Evolutionary conservation across 1,284 basidiomycete species (phyloP).

Genomic region (Sporisorium iseilematis-ciliati): DNA sequence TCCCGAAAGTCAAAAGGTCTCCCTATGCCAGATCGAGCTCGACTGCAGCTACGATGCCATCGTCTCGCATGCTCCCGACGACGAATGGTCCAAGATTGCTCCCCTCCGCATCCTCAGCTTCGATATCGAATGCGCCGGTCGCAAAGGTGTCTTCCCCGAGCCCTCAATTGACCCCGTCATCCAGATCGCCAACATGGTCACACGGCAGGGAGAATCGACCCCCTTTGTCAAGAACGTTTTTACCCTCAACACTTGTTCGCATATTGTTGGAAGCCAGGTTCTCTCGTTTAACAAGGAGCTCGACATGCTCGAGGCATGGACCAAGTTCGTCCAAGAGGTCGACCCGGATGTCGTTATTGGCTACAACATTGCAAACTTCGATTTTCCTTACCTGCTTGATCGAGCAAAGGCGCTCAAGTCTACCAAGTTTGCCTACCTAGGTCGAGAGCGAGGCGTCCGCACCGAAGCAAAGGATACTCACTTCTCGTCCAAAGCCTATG

Average conservation of each 20-base stretch:
- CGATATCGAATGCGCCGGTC: slow-evolving; percentile 69
- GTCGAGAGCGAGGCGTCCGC: slow-evolving; percentile 62
- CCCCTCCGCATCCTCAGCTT: slow-evolving; percentile 69
- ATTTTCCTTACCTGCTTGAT: slow-evolving; percentile 69
- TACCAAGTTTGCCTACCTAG: slow-evolving; percentile 65
- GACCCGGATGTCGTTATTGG: slow-evolving; percentile 69
- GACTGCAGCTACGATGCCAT: slow-evolving; percentile 64
- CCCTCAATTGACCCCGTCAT: slow-evolving; percentile 67
- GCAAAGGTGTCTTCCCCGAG: slow-evolving; percentile 69
- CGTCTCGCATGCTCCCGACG: slow-evolving; percentile 63
- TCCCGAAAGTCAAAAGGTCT: slow-evolving; percentile 47
- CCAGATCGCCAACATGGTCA: slow-evolving; percentile 70
- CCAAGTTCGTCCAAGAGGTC: slow-evolving; percentile 65
- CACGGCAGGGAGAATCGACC: slow-evolving; percentile 66
- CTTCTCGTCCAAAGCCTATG: slow-evolving; percentile 70
- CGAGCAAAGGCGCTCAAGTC: slow-evolving; percentile 67
- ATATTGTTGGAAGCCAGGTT: slow-evolving; percentile 68
- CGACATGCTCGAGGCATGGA: slow-evolving; percentile 67
- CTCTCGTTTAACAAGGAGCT: slow-evolving; percentile 64
- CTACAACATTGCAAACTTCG: slow-evolving; percentile 70
- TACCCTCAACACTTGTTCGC: slow-evolving; percentile 67
- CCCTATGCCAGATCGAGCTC: slow-evolving; percentile 67
- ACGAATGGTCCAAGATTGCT: slow-evolving; percentile 67
- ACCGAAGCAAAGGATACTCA: slow-evolving; percentile 69
- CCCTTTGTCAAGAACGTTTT: slow-evolving; percentile 69